phyloP scores from a whole-genome alignment of 2,329 filamentous ascomycete species.

The Talaromyces sp. region DNA sequence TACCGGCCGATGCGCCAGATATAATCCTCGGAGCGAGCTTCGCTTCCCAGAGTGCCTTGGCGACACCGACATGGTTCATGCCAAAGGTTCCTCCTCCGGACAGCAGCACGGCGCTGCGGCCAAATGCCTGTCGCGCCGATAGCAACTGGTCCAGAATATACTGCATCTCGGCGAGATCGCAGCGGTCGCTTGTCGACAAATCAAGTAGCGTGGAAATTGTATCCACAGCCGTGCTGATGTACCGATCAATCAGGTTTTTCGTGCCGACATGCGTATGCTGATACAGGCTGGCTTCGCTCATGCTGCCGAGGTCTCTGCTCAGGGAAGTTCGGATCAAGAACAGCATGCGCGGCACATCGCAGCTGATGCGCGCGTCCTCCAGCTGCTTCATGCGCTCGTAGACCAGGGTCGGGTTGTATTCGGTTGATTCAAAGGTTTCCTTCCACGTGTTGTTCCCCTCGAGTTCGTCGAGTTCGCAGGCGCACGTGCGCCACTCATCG shows the following conservation, averaged over 20 bases:
- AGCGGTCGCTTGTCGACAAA: slow-evolving; percentile 45
- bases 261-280: slow-evolving; percentile 79
- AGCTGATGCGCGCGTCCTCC: slow-evolving; percentile 64
- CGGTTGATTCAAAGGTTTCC: slow-evolving; percentile 55
- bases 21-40: slow-evolving; percentile 77
- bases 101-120: slow-evolving; percentile 73
- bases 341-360: slow-evolving; percentile 71
- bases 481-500: slow-evolving; percentile 68
- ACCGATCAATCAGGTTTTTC: slow-evolving; percentile 78
- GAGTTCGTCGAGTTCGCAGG: slow-evolving; percentile 68
- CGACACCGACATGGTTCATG: slow-evolving; percentile 84
- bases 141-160: slow-evolving; percentile 63
- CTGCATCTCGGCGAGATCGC: slow-evolving; percentile 52
- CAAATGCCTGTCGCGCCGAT: slow-evolving; percentile 70
- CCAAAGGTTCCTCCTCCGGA: slow-evolving; percentile 86
- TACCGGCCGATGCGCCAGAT: slow-evolving; percentile 80
- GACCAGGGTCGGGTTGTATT: slow-evolving; percentile 68
- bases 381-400: slow-evolving; percentile 64
- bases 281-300: slow-evolving; percentile 79
- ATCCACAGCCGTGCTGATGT: slow-evolving; percentile 71
- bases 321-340: slow-evolving; percentile 74
- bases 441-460: slow-evolving; percentile 85
- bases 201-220: slow-evolving; percentile 69
- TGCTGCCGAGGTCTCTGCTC: slow-evolving; percentile 74
- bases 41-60: slow-evolving; percentile 72